Percentiles rank a stretch among this genome's conserved stretches.
phyloP scores from a whole-genome alignment of 441 rosid genomes.

The Aleurites moluccanus region DNA sequence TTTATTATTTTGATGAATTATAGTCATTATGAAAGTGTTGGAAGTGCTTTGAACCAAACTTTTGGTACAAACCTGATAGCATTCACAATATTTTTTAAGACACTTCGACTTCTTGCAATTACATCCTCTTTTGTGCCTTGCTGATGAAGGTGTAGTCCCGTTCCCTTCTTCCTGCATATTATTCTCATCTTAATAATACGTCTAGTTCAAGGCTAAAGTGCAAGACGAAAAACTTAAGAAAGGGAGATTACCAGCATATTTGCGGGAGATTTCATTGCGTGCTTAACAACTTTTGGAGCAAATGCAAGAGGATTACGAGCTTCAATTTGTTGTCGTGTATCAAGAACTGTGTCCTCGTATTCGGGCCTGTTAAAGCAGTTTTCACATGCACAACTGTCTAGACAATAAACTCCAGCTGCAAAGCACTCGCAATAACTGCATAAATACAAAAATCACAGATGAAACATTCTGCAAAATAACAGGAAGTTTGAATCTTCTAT shows the following conservation, averaged over 20 bases:
- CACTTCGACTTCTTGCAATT: conserved; percentile 65
- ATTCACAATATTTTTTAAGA: conserved; percentile 62
- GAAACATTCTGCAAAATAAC: conserved; percentile 6
- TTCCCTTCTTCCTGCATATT: conserved; percentile 37
- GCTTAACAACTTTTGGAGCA: conserved; percentile 41
- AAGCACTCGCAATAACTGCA: conserved; percentile 68
- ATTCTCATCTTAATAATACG: conserved; percentile 15
- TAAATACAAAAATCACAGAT: conserved; percentile 21
- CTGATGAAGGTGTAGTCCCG: conserved; percentile 37
- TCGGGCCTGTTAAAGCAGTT: conserved; percentile 46
- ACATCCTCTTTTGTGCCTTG: conserved; percentile 61
- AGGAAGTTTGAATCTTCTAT: neutral
- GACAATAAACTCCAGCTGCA: conserved; percentile 48
- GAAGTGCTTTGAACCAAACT: neutral
- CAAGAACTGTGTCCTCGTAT: conserved; percentile 40
- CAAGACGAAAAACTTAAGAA: conserved; percentile 2
- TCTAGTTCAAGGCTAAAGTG: conserved; percentile 1
- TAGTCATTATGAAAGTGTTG: neutral
- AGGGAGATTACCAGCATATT: conserved; percentile 27
- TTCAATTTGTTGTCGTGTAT: conserved; percentile 34
- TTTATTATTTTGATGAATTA: conserved; percentile 3
- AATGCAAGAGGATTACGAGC: conserved; percentile 56
- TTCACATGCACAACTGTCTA: conserved; percentile 42
- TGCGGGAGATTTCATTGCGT: conserved; percentile 26
- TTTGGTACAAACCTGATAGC: conserved; percentile 49